Evolutionary conservation across 2,329 filamentous ascomycete genomes (phyloP).

Genomic region (Colletotrichum magnum): DNA sequence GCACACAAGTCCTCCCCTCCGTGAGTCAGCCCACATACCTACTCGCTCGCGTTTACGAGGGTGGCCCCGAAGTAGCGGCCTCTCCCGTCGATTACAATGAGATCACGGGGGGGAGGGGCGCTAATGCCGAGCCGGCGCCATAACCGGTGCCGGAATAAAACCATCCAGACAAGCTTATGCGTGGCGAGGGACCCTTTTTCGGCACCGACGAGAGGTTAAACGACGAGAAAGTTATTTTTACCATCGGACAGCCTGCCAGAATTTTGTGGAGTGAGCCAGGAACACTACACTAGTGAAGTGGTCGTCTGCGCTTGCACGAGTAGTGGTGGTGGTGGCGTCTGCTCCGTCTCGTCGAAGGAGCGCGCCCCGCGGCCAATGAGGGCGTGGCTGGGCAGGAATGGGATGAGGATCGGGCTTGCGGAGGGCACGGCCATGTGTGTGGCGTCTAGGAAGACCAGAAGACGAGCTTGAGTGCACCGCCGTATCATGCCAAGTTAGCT

Average conservation of each 20-base stretch:
- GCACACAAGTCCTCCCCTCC: too few species aligned
- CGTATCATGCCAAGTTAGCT: background rate
- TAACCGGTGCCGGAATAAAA: background rate
- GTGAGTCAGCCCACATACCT: too few species aligned
- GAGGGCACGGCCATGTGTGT: constrained; percentile 19
- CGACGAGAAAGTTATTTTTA: constrained; percentile 19
- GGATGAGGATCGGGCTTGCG: constrained; percentile 12
- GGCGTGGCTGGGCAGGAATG: constrained; percentile 8
- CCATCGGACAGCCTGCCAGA: background rate
- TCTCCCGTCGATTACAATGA: background rate
- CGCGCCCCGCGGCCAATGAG: constrained; percentile 14
- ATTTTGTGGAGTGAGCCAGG: background rate
- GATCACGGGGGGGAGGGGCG: background rate
- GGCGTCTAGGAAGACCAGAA: constrained; percentile 3
- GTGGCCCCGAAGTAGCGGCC: background rate
- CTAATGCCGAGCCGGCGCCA: background rate
- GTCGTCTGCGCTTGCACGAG: constrained; percentile 6
- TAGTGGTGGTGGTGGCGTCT: constrained; percentile 18
- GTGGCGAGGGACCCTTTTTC: background rate
- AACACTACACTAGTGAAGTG: background rate
- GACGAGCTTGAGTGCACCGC: background rate
- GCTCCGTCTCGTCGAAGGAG: constrained; percentile 4
- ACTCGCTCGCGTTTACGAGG: background rate
- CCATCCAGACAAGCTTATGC: background rate
- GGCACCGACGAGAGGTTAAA: constrained; percentile 11